phyloP scores from a whole-genome alignment of 768 basidiomycete genomes.

The Tephrocybe sp. region DNA sequence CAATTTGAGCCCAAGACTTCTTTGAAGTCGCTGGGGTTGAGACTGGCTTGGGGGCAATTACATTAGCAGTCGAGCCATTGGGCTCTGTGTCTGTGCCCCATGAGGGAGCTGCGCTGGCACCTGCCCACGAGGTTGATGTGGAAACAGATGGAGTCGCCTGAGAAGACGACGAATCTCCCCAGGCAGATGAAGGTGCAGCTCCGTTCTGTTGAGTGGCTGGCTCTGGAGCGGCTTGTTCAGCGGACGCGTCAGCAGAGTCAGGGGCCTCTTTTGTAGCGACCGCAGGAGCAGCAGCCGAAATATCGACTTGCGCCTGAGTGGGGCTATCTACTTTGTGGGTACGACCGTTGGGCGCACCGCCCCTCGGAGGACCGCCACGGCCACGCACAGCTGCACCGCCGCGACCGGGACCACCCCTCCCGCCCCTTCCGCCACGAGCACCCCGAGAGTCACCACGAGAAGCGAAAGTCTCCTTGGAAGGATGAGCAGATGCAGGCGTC shows the following conservation, averaged over 20 bases:
- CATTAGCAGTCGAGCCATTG: slow-evolving; percentile 33
- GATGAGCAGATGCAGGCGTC: slow-evolving; percentile 35
- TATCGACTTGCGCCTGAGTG: slow-evolving; percentile 25
- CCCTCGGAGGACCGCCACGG: slow-evolving; percentile 48
- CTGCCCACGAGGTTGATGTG: slow-evolving; percentile 31
- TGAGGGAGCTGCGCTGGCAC: slow-evolving; percentile 27
- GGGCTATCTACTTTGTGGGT: slow-evolving; percentile 33
- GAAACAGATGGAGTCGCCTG: slow-evolving; percentile 31
- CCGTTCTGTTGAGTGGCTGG: slow-evolving; percentile 27
- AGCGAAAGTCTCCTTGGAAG: slow-evolving; percentile 52
- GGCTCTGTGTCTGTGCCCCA: slow-evolving; percentile 34
- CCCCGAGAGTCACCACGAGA: slow-evolving; percentile 57
- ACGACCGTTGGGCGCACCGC: slow-evolving; percentile 40
- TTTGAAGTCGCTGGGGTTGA: slow-evolving; percentile 70
- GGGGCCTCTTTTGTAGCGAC: slow-evolving; percentile 19
- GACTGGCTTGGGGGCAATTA: slow-evolving; percentile 30
- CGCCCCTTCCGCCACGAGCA: slow-evolving; percentile 56
- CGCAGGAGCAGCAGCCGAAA: slow-evolving; percentile 19
- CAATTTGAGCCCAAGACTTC: slow-evolving; percentile 84
- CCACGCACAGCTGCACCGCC: slow-evolving; percentile 48
- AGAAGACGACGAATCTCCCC: slow-evolving; percentile 29
- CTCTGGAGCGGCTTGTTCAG: slow-evolving; percentile 21
- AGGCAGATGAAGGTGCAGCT: slow-evolving; percentile 22
- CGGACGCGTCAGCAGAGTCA: slow-evolving; percentile 22
- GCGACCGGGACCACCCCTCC: slow-evolving; percentile 58